Conservation (phyloP, 495 filamentous ascomycete genomes). For the Paragyromitra xinjiangensis region DNA sequence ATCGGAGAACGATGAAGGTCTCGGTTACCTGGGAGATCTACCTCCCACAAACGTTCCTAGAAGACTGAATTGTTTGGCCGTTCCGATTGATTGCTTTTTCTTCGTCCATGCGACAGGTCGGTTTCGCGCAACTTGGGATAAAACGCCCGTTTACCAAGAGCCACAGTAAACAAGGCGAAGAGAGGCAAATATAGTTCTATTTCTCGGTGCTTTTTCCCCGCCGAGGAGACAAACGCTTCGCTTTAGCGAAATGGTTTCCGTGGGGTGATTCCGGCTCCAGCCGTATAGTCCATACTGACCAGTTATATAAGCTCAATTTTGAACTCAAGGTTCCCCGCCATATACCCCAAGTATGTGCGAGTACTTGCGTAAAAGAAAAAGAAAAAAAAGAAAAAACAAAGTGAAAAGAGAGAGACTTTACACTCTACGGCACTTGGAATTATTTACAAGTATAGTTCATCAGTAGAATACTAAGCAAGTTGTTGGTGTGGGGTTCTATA, state of each 20-base stretch:
- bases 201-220: constrained; percentile 22
- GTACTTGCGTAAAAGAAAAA: constrained; percentile 25
- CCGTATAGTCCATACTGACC: constrained; percentile 35
- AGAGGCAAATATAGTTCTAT: constrained; percentile 25
- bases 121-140: constrained; percentile 28
- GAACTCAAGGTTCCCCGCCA: constrained; percentile 52
- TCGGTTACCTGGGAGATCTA: constrained; percentile 38
- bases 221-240: constrained; percentile 26
- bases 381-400: neutral
- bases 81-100: constrained; percentile 44
- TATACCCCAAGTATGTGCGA: constrained; percentile 28
- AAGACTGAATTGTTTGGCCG: constrained; percentile 28
- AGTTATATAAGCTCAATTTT: constrained; percentile 47
- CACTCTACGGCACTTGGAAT: constrained; percentile 25
- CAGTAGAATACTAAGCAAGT: constrained; percentile 29
- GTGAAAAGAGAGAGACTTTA: constrained; percentile 3
- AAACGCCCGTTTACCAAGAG: constrained; percentile 33
- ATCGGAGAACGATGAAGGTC: constrained; percentile 35
- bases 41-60: constrained; percentile 22
- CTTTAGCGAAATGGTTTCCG: constrained; percentile 36
- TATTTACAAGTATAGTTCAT: constrained; percentile 22
- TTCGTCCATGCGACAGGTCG: constrained; percentile 45
- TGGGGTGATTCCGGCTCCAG: constrained; percentile 46
- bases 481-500: constrained; percentile 29
- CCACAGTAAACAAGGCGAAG: constrained; percentile 29